These are phyloP conservation scores for Styphnolobium japonicum DNA, from an alignment of 306 rosid genomes.

Conservation along the genomic window DNA sequence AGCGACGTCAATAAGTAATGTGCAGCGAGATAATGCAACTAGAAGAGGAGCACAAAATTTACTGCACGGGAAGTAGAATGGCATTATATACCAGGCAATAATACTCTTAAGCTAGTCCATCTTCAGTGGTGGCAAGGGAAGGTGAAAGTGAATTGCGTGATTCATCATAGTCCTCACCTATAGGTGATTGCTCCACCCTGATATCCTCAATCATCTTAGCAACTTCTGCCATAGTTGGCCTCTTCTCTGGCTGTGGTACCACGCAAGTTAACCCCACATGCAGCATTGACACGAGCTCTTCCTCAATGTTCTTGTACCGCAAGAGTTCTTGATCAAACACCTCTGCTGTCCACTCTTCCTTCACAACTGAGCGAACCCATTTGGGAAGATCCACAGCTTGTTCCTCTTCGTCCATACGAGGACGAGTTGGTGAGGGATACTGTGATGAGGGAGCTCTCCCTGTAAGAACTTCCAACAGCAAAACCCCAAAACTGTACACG, in stretches of 20 bases:
- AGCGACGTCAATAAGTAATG: constrained; percentile 13
- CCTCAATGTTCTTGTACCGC: constrained; percentile 96
- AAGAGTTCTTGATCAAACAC: constrained; percentile 91
- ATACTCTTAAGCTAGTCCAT: constrained; percentile 54
- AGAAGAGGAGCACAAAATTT: constrained; percentile 15
- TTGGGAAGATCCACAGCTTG: constrained; percentile 68
- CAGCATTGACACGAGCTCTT: constrained; percentile 91
- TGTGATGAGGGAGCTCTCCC: constrained; percentile 79
- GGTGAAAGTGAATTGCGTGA: constrained; percentile 88
- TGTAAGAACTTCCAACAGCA: constrained; percentile 79
- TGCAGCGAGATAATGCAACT: constrained; percentile 53
- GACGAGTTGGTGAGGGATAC: constrained; percentile 60
- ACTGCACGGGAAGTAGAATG: constrained; percentile 11
- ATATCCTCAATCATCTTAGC: constrained; percentile 88
- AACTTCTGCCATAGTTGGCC: constrained; percentile 88
- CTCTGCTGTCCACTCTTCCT: constrained; percentile 98
- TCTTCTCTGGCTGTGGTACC: constrained; percentile 67
- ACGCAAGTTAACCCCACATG: constrained; percentile 91
- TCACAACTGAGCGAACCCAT: constrained; percentile 93
- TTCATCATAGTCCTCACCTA: constrained; percentile 87
- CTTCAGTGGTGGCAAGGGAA: constrained; percentile 92
- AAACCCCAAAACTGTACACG: constrained; percentile 84
- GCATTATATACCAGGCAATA: not conserved
- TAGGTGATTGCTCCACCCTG: constrained; percentile 93
- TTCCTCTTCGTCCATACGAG: constrained; percentile 51